Conservation (phyloP, 805 yeast genomes). For the Kurtzmaniella fragi region DNA sequence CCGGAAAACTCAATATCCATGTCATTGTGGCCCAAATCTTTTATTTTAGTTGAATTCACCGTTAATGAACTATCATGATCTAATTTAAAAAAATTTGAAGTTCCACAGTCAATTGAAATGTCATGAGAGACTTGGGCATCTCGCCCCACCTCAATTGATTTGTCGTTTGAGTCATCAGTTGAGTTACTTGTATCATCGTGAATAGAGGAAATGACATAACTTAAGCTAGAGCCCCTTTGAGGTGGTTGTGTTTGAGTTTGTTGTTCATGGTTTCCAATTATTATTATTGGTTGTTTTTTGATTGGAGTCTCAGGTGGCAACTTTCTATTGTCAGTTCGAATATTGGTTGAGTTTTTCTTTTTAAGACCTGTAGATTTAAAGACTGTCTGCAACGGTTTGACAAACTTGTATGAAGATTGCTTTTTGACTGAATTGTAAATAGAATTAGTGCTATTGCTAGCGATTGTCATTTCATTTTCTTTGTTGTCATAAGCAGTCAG, state of each 20-base stretch:
- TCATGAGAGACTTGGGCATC: conserved; percentile 15
- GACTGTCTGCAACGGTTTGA: conserved; percentile 82
- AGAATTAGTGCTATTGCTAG: not conserved
- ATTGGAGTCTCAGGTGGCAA: conserved; percentile 43
- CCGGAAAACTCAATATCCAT: conserved; percentile 8
- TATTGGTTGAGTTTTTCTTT: conserved; percentile 37
- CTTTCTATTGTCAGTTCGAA: conserved; percentile 14
- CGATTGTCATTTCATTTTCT: conserved; percentile 20
- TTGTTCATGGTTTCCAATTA: conserved; percentile 18
- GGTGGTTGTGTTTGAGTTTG: not conserved
- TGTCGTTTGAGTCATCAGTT: conserved; percentile 17
- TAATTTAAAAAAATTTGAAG: conserved; percentile 28
- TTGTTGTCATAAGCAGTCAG: conserved; percentile 21
- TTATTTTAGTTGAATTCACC: conserved; percentile 9
- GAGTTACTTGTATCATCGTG: conserved; percentile 12
- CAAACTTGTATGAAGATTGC: conserved; percentile 50
- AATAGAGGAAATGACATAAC: conserved; percentile 14
- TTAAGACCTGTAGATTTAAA: conserved; percentile 71
- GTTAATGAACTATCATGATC: conserved; percentile 13
- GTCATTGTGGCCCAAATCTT: conserved; percentile 8
- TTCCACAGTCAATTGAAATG: conserved; percentile 25
- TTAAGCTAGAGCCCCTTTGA: conserved; percentile 10
- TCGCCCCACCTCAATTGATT: conserved; percentile 39
- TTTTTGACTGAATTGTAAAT: conserved; percentile 3
- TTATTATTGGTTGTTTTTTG: conserved; percentile 35